Evolutionary conservation across 73 alveolate genomes (phyloP).

Genomic region (Symbiodinium pilosum): DNA sequence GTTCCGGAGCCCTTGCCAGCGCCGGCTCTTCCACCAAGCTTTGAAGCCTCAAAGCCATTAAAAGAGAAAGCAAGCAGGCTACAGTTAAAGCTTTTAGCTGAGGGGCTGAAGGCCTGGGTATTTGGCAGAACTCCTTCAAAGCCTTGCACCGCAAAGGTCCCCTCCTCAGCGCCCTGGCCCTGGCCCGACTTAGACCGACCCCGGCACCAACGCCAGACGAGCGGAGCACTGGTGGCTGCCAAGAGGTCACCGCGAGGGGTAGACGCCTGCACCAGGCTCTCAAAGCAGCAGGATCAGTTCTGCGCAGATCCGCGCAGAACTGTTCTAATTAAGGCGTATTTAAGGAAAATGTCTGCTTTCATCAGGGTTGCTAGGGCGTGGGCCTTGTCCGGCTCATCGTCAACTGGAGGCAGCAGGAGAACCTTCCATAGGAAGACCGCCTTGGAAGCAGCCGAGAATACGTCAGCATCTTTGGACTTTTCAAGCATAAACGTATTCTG

Average conservation of each 20-base stretch:
- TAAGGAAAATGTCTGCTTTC: background rate
- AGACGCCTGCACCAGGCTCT: too few species aligned
- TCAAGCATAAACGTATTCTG: background rate
- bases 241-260: background rate
- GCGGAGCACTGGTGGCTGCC: background rate
- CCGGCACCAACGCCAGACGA: background rate
- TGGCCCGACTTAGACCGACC: background rate
- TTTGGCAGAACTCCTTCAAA: constrained; percentile 21
- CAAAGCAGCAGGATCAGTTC: background rate
- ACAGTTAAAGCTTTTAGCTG: background rate
- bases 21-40: constrained; percentile 8
- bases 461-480: background rate
- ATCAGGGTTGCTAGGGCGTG: background rate
- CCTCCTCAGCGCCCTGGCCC: background rate
- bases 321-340: background rate
- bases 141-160: constrained; percentile 57
- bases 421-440: constrained; percentile 82
- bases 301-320: background rate
- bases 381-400: constrained; percentile 39
- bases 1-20: constrained; percentile 37
- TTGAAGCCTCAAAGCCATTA: background rate
- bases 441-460: background rate
- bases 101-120: constrained; percentile 65
- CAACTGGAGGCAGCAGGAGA: constrained; percentile 43
- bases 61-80: too few species aligned